A percentile compares a stretch with the other conserved stretches of the same genome.
These are phyloP conservation scores for Monsonia emarginata DNA, from an alignment of 441 rosid species.

Conservation along the genomic window DNA sequence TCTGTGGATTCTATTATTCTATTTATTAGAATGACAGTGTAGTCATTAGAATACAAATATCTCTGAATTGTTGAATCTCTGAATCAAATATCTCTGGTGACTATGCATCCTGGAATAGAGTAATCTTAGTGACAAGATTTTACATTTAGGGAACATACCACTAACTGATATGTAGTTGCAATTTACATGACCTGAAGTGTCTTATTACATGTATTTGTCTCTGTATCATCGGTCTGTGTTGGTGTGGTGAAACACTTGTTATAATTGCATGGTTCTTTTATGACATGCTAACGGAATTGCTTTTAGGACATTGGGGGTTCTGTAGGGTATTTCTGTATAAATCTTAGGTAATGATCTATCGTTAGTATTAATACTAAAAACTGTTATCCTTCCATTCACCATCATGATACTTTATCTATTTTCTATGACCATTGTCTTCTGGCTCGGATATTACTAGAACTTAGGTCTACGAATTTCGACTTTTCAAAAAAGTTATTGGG, in stretches of 20 bases:
- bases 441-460: too few species aligned
- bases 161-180: neutral
- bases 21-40: neutral
- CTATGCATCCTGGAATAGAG: too few species aligned
- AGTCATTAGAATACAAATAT: neutral
- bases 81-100: neutral
- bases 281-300: neutral
- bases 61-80: neutral
- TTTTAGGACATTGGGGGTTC: too few species aligned
- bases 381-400: too few species aligned
- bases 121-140: neutral
- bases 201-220: neutral
- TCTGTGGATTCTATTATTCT: neutral
- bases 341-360: neutral
- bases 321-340: too few species aligned
- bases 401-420: too few species aligned
- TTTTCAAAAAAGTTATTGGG: neutral
- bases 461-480: neutral
- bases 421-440: too few species aligned
- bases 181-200: neutral
- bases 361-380: neutral
- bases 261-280: neutral
- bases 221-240: neutral
- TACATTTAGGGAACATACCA: neutral
- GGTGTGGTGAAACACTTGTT: neutral